Conservation (phyloP, 805 yeast species). For the Spencermartinsiella europaea region DNA sequence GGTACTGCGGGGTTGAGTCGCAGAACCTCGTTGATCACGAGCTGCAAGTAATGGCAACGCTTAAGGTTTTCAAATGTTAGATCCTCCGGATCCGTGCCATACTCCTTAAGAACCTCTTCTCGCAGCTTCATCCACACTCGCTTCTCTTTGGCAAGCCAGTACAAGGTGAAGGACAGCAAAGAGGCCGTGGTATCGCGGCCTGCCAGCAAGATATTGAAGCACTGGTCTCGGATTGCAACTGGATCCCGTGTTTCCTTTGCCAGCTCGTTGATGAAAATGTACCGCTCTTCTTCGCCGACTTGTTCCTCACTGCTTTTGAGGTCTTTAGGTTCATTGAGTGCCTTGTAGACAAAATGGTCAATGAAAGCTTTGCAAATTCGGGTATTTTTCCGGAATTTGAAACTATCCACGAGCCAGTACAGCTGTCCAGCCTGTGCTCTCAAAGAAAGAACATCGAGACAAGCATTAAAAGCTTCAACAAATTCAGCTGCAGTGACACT, state of each 20-base stretch:
- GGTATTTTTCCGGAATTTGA: conserved; percentile 31
- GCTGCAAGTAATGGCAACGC: conserved; percentile 43
- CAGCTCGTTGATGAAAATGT: conserved; percentile 45
- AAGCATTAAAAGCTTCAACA: conserved; percentile 21
- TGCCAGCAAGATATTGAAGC: conserved; percentile 48
- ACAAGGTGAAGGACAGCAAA: conserved; percentile 41
- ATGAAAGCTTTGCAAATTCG: conserved; percentile 32
- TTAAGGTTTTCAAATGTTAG: conserved; percentile 44
- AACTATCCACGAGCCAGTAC: conserved; percentile 26
- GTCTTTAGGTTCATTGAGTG: conserved; percentile 26
- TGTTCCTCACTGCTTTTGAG: background rate
- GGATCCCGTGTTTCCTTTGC: conserved; percentile 48
- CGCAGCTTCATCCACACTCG: conserved; percentile 33
- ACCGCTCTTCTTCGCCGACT: conserved; percentile 32
- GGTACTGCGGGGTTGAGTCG: conserved; percentile 52
- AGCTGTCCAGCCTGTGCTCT: conserved; percentile 30
- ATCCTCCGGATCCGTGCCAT: conserved; percentile 27
- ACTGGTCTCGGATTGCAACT: conserved; percentile 45
- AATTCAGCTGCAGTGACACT: conserved; percentile 24
- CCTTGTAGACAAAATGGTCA: conserved; percentile 38
- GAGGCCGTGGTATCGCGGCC: conserved; percentile 56
- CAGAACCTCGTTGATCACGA: conserved; percentile 44
- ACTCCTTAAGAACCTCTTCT: conserved; percentile 34
- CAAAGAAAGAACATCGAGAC: conserved; percentile 14
- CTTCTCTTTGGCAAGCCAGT: conserved; percentile 40